Evolutionary conservation across 805 yeast genomes (phyloP).

Genomic region (Peterozyma xylosa): DNA sequence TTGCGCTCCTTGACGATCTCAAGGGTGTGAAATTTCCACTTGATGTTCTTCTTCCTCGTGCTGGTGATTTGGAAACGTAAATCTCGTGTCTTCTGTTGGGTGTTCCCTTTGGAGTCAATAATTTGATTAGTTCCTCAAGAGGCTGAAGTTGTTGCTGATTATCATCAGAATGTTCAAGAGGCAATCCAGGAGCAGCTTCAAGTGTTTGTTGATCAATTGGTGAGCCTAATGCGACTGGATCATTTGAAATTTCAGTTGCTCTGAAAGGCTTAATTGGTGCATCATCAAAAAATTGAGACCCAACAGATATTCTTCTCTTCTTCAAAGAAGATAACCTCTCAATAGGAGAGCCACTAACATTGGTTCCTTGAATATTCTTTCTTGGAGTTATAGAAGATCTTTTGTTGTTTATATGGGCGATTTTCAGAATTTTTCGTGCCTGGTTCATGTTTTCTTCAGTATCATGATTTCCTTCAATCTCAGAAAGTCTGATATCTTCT

Average conservation of each 20-base stretch:
- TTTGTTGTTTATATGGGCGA: not conserved
- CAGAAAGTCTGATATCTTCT: not conserved
- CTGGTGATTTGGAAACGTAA: conserved; percentile 1
- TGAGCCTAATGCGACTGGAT: not conserved
- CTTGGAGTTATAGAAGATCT: conserved; percentile 4
- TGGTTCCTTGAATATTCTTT: not conserved
- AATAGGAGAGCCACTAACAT: conserved; percentile 5
- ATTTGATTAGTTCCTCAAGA: conserved; percentile 7
- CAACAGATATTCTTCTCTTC: conserved; percentile 3
- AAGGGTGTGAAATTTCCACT: conserved; percentile 7
- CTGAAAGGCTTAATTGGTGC: not conserved
- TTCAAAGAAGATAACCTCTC: conserved; percentile 7
- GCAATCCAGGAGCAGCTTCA: conserved; percentile 16
- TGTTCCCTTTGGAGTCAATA: conserved; percentile 9
- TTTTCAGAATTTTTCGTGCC: not conserved
- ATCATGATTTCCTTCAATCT: not conserved
- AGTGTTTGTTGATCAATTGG: not conserved
- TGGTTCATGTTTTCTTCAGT: not conserved
- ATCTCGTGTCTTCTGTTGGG: conserved; percentile 1
- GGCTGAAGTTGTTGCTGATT: conserved; percentile 13
- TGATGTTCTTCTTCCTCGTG: conserved; percentile 2
- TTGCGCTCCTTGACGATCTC: conserved; percentile 1
- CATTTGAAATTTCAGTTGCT: not conserved
- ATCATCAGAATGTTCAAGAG: conserved; percentile 11
- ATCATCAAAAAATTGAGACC: not conserved